Evolutionary conservation across 2,329 filamentous ascomycete species (phyloP), one percentile per base, ranked within the genome.

Genomic region (Coniochaeta sp.): DNA sequence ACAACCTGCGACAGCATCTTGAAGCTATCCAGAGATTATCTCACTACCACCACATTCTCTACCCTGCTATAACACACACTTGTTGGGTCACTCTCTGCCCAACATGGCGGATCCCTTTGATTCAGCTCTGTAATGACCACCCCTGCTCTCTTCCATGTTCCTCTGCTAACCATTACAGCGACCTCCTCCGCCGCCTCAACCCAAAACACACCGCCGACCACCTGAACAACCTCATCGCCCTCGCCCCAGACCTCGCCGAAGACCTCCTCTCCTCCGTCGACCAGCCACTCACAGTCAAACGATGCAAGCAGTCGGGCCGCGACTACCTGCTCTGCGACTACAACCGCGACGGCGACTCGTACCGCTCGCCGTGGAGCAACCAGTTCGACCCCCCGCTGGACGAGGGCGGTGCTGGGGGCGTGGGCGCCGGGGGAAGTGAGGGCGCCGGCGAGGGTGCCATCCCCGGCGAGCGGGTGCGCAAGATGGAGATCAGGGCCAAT

Each of bases 311-410:
- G 76, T 89, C 91, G 34, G 91, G 92, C 68, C 90, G 93, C 67
- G 95, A 98, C 78, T 99, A 96, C 80, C 86, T 99, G 58, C 89
- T 97, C 70, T 99, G 95, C 82, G 95, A 99, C 83, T 99, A 99
- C 84, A 99, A 99, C 83, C 93, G 95, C 65, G 95, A 99, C 77
- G 95, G 95, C 64, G 93, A 97, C 79, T 96, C 90, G 77, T 96
- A 96, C 83, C 89, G 95, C 64, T 96, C 91, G 65, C 95, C 95
- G n/a, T 99, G 95, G 95, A 95, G 89, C 78, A 98, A 98, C 78
- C 90, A 96, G 76, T 99, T 99, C 75, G 92, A 98, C 73, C 95
- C 93, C 19, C 89, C 92, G 16, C 83, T 96, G 62, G 88, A 90
- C 65, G 83, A 83, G 65, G 82, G 81, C 57, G 84, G 85, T 56